A percentile compares a stretch with the other conserved stretches of the same genome.
Conservation (phyloP, 768 basidiomycete genomes). For the Russula dissimulans region DNA sequence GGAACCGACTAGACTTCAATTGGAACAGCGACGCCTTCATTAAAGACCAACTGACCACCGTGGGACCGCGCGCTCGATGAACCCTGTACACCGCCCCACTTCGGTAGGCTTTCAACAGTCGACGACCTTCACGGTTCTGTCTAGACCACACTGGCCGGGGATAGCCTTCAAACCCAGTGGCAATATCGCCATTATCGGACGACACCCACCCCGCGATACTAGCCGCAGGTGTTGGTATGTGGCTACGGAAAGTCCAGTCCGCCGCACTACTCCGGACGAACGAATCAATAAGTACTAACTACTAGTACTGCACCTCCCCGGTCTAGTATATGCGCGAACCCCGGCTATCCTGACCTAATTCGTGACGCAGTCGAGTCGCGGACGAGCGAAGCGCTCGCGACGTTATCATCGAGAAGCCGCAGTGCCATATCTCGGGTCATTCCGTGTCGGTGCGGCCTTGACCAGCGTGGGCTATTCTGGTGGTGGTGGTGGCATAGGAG, state of each 20-base stretch:
- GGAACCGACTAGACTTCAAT: background rate
- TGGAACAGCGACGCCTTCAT: background rate
- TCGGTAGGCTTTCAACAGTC: conserved; percentile 23
- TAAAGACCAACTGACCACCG: background rate
- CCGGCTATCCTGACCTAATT: conserved; percentile 35
- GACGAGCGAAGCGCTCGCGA: conserved; percentile 37
- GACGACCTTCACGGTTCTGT: background rate
- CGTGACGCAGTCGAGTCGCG: conserved; percentile 35
- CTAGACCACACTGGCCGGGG: background rate
- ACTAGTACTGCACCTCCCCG: background rate
- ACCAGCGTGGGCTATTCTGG: background rate
- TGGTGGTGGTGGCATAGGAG: too few relatives aligned
- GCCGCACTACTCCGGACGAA: background rate
- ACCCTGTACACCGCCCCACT: conserved; percentile 35
- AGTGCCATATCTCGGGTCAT: conserved; percentile 38
- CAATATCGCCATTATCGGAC: conserved; percentile 43
- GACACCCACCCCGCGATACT: conserved; percentile 43
- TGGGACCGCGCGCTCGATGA: background rate
- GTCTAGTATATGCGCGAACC: conserved; percentile 28
- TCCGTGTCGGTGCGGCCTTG: background rate
- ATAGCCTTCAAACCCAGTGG: conserved; percentile 26
- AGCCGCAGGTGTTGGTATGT: conserved; percentile 40
- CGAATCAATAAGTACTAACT: background rate
- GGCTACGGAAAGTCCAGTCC: conserved; percentile 14
- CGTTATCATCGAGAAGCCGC: conserved; percentile 41